Evolutionary conservation across 352 stramenopile species (phyloP).

Genomic region (Globisporangium carolinianum): DNA sequence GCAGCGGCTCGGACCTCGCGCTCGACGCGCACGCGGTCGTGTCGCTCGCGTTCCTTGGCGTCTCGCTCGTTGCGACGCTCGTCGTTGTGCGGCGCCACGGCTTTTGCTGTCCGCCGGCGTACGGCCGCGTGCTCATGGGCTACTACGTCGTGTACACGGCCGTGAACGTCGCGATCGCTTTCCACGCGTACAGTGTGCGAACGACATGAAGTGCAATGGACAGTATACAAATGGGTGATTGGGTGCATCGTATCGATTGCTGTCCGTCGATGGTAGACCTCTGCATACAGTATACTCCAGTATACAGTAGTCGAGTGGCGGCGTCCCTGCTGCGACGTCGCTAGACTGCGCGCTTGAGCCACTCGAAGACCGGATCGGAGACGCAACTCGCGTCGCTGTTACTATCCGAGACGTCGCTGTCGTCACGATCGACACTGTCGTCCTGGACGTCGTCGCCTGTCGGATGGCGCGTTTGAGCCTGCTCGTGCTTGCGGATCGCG

Average conservation of each 20-base stretch:
- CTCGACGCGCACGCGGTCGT: slow-evolving; percentile 68
- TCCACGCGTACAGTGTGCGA: slow-evolving; percentile 12
- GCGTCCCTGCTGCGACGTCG: not conserved
- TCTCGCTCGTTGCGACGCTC: slow-evolving; percentile 43
- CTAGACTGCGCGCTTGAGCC: slow-evolving; percentile 44
- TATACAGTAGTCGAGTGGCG: too few species aligned
- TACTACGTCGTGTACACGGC: slow-evolving; percentile 69
- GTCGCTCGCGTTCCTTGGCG: slow-evolving; percentile 62
- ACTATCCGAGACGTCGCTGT: slow-evolving; percentile 4
- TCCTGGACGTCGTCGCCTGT: not conserved
- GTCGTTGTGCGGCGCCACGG: slow-evolving; percentile 44
- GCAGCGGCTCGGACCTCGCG: slow-evolving; percentile 13
- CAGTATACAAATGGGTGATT: not conserved
- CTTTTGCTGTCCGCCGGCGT: slow-evolving; percentile 62
- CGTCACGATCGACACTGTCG: not conserved
- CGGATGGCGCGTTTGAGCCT: not conserved
- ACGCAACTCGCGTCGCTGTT: slow-evolving; percentile 25
- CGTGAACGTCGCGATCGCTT: slow-evolving; percentile 58
- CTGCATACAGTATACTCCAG: too few species aligned
- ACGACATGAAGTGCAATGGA: too few species aligned
- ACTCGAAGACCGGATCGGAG: slow-evolving; percentile 50
- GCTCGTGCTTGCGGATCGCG: too few species aligned
- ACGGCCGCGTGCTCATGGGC: slow-evolving; percentile 58
- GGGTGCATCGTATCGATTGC: too few species aligned
- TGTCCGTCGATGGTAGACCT: too few species aligned